phyloP scores from a whole-genome alignment of 2,329 filamentous ascomycete genomes.

The Colletotrichum sidae region DNA sequence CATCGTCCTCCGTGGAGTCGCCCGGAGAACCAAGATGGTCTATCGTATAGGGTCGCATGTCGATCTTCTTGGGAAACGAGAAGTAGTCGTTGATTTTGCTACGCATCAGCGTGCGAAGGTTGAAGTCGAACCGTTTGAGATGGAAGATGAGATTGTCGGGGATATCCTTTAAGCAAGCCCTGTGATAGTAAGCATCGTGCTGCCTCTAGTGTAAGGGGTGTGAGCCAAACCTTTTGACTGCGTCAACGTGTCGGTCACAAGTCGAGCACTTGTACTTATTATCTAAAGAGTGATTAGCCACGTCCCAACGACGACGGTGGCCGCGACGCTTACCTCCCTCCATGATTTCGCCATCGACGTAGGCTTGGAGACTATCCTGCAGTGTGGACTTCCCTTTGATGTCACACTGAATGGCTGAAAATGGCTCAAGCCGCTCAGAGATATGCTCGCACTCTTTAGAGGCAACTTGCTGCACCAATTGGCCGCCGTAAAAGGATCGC shows the following conservation, averaged over 20 bases:
- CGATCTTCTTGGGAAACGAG: slow-evolving; percentile 83
- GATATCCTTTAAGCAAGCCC: slow-evolving; percentile 90
- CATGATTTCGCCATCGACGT: slow-evolving; percentile 95
- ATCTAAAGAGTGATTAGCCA: slow-evolving; percentile 59
- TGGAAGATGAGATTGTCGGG: slow-evolving; percentile 97
- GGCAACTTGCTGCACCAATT: slow-evolving; percentile 93
- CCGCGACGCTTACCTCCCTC: slow-evolving; percentile 73
- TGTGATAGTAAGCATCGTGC: slow-evolving; percentile 46
- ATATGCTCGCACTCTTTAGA: slow-evolving; percentile 95
- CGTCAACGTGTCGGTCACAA: slow-evolving; percentile 90
- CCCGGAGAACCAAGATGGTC: slow-evolving; percentile 78
- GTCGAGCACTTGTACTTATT: slow-evolving; percentile 98
- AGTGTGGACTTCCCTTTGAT: slow-evolving; percentile 91
- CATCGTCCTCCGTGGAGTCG: slow-evolving; percentile 70
- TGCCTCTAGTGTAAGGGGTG: neutral
- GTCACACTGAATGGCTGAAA: slow-evolving; percentile 94
- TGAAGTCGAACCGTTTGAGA: slow-evolving; percentile 88
- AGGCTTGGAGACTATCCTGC: slow-evolving; percentile 90
- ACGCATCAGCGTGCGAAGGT: slow-evolving; percentile 79
- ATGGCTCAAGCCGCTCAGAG: slow-evolving; percentile 89
- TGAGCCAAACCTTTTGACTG: slow-evolving; percentile 80
- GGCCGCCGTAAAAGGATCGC: slow-evolving; percentile 88
- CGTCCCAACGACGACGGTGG: neutral
- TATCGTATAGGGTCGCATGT: slow-evolving; percentile 92
- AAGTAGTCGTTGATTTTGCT: slow-evolving; percentile 98